A percentile compares a stretch with the other conserved stretches of the same genome.
phyloP scores from a whole-genome alignment of 2,329 filamentous ascomycete genomes.

The Chaetomium sp. region DNA sequence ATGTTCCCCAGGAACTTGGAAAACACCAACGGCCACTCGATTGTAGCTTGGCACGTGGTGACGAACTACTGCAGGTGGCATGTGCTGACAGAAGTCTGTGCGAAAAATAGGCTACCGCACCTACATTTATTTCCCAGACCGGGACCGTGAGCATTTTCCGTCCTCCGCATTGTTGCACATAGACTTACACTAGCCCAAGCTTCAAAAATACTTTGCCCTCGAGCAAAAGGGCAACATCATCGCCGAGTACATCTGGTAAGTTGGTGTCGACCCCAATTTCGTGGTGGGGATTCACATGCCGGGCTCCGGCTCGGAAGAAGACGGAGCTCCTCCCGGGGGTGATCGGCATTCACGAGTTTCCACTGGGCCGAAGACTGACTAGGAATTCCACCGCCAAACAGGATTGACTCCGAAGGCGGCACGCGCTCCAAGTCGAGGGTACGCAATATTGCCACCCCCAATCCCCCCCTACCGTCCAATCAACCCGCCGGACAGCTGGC shows the following conservation, averaged over 20 bases:
- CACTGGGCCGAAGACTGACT: too few relatives aligned
- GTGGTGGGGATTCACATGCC: too few relatives aligned
- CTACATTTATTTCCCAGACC: constrained; percentile 5
- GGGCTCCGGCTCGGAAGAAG: too few relatives aligned
- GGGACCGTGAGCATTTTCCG: constrained; percentile 8
- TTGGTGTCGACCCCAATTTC: background rate
- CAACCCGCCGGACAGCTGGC: constrained; percentile 1
- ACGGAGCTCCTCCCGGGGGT: too few relatives aligned
- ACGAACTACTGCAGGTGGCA: background rate
- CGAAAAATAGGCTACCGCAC: background rate
- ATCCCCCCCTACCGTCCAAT: constrained; percentile 18
- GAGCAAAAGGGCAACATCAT: constrained; percentile 85
- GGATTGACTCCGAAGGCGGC: constrained; percentile 75
- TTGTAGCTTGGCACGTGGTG: background rate
- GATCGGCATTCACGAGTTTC: too few relatives aligned
- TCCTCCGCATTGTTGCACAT: too few relatives aligned
- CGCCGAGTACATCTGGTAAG: constrained; percentile 82
- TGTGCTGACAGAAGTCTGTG: background rate
- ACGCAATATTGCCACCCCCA: constrained; percentile 33
- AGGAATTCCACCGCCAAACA: background rate
- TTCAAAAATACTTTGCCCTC: constrained; percentile 86
- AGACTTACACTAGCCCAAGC: constrained; percentile 41
- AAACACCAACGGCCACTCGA: background rate
- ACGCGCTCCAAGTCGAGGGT: constrained; percentile 95
- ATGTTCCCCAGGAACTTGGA: background rate